A percentile compares a stretch with the other conserved stretches of the same genome.
phyloP scores from a whole-genome alignment of 495 filamentous ascomycete species.

The Penicillium riverlandense region DNA sequence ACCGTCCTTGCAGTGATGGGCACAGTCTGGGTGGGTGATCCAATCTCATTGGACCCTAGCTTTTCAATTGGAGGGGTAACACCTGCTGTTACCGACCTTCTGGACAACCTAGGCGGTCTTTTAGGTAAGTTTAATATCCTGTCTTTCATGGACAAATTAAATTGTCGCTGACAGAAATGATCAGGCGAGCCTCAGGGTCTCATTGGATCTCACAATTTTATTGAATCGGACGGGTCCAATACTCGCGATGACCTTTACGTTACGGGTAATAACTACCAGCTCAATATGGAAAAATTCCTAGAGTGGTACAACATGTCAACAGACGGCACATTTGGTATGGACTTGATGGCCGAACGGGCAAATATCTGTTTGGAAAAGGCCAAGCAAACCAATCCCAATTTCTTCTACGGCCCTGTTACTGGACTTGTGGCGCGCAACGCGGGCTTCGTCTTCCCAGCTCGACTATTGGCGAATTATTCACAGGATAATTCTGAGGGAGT shows the following conservation, averaged over 20 bases:
- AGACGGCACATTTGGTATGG: conserved; percentile 29
- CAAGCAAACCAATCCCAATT: conserved; percentile 9
- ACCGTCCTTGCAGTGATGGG: conserved; percentile 45
- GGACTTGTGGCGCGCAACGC: conserved; percentile 29
- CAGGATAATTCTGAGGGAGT: conserved; percentile 36
- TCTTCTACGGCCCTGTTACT: too few relatives aligned
- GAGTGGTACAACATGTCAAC: conserved; percentile 28
- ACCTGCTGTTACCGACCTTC: conserved; percentile 21
- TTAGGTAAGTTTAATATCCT: conserved; percentile 10
- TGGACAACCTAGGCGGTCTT: conserved; percentile 20
- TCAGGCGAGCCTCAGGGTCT: conserved; percentile 36
- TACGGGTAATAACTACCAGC: conserved; percentile 31
- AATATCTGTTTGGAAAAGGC: conserved; percentile 38
- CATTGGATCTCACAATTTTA: conserved; percentile 47
- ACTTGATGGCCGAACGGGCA: conserved; percentile 28
- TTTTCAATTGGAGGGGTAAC: conserved; percentile 32
- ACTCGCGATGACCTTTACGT: conserved; percentile 46
- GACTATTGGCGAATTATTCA: conserved; percentile 42
- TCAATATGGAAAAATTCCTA: conserved; percentile 39
- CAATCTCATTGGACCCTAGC: conserved; percentile 29
- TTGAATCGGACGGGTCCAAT: conserved; percentile 49
- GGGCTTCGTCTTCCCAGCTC: conserved; percentile 36
- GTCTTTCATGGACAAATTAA: not conserved
- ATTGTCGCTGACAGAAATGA: too few relatives aligned
- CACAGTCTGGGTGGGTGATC: conserved; percentile 42